Conservation (phyloP, 768 basidiomycete genomes). For the Russula emetica region DNA sequence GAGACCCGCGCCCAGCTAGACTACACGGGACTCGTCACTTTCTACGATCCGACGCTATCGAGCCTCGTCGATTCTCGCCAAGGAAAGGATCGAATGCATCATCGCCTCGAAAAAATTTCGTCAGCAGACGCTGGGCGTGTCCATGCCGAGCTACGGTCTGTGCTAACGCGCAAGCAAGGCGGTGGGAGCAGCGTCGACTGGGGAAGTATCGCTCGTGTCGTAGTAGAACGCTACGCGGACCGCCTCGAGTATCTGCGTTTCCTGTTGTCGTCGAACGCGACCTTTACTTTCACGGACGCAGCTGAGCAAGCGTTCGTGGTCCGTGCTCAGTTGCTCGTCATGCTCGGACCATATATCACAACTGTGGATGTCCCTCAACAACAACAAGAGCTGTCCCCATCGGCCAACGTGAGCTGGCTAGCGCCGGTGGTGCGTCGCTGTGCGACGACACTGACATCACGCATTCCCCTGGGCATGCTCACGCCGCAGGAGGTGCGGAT, state of each 20-base stretch:
- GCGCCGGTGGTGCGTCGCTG: slow-evolving; percentile 24
- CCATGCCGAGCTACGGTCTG: slow-evolving; percentile 31
- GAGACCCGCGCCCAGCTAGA: slow-evolving; percentile 44
- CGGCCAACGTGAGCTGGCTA: slow-evolving; percentile 19
- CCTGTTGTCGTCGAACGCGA: slow-evolving; percentile 33
- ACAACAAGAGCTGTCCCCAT: background rate
- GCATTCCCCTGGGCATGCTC: slow-evolving; percentile 13
- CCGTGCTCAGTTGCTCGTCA: slow-evolving; percentile 21
- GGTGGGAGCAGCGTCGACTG: slow-evolving; percentile 41
- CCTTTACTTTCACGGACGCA: slow-evolving; percentile 5
- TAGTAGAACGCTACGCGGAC: slow-evolving; percentile 42
- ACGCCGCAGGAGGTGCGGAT: slow-evolving; percentile 25
- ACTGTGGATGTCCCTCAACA: slow-evolving; percentile 17
- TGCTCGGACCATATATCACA: slow-evolving; percentile 34
- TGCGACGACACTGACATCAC: slow-evolving; percentile 23
- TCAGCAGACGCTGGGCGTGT: slow-evolving; percentile 32
- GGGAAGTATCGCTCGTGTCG: slow-evolving; percentile 37
- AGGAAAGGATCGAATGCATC: slow-evolving; percentile 36
- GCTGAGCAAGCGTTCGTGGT: slow-evolving; percentile 7
- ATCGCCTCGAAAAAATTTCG: slow-evolving; percentile 37
- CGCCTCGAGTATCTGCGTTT: slow-evolving; percentile 41
- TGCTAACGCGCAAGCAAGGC: slow-evolving; percentile 28
- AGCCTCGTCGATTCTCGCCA: slow-evolving; percentile 36
- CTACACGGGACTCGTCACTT: slow-evolving; percentile 40
- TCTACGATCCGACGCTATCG: slow-evolving; percentile 41